A percentile compares a stretch with the other conserved stretches of the same genome.
Evolutionary conservation across 2,329 filamentous ascomycete species (phyloP).

Genomic region (Sarocladium kiliense): DNA sequence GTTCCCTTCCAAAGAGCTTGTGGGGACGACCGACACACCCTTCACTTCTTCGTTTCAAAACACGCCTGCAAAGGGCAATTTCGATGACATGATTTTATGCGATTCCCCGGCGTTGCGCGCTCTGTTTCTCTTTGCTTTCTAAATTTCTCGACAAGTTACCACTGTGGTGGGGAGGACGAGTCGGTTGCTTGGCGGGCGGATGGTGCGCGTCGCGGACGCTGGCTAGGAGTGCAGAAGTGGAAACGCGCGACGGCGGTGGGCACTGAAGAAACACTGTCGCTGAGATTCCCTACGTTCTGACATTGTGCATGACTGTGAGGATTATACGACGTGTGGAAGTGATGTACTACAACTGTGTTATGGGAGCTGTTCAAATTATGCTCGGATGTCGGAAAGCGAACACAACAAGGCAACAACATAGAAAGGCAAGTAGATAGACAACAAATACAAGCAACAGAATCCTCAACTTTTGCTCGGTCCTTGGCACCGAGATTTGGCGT

Average conservation of each 20-base stretch:
- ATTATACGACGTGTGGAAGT: neutral
- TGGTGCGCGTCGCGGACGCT: neutral
- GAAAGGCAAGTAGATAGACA: neutral
- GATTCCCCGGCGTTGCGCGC: neutral
- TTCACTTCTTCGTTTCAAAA: neutral
- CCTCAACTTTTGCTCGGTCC: too few relatives aligned
- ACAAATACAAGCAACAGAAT: too few relatives aligned
- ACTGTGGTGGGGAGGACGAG: neutral
- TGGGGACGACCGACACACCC: neutral
- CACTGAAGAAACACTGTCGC: neutral
- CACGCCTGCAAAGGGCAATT: neutral
- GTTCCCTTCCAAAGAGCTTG: slow-evolving; percentile 10
- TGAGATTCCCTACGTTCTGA: neutral
- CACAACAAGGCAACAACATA: neutral
- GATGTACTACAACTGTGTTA: neutral
- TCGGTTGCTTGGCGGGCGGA: neutral
- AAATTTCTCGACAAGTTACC: neutral
- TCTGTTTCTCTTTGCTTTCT: neutral
- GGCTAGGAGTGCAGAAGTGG: neutral
- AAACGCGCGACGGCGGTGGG: neutral
- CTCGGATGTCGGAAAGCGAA: too few relatives aligned
- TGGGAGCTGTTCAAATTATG: too few relatives aligned
- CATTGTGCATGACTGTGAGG: neutral
- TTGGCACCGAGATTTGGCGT: too few relatives aligned
- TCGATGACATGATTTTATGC: neutral